phyloP scores from a whole-genome alignment of 2,329 filamentous ascomycete genomes.

The Colletotrichum horii region DNA sequence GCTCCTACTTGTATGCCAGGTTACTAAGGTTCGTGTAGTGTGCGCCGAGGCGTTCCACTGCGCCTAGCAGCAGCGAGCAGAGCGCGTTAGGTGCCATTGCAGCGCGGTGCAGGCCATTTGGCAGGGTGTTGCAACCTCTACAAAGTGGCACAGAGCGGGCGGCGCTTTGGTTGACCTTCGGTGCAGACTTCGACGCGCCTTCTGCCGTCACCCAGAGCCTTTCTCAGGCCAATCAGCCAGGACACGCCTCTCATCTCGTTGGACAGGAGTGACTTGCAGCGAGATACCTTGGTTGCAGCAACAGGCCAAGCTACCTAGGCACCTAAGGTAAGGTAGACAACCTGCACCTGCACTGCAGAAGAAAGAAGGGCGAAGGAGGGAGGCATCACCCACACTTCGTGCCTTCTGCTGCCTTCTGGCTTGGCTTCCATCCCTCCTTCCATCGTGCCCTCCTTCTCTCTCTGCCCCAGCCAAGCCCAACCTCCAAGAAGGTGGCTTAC shows the following conservation, averaged over 20 bases:
- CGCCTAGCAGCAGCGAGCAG: background rate
- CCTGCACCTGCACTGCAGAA: background rate
- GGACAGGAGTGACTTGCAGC: constrained; percentile 3
- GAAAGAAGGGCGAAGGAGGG: background rate
- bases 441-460: background rate
- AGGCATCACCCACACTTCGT: background rate
- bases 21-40: background rate
- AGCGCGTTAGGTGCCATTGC: constrained; percentile 3
- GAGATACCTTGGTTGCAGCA: background rate
- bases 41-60: constrained; percentile 2
- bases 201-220: constrained; percentile 1
- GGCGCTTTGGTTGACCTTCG: constrained; percentile 15
- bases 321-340: background rate
- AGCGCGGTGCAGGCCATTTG: background rate
- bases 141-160: background rate
- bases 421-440: background rate
- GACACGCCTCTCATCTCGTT: background rate
- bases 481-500: background rate
- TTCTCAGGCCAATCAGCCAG: background rate
- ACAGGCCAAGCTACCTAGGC: background rate
- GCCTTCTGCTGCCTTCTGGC: background rate
- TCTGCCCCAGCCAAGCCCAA: background rate
- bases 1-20: background rate
- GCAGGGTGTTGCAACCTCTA: background rate
- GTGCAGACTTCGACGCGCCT: constrained; percentile 20